Percentiles rank a stretch among this genome's conserved stretches.
Evolutionary conservation across 345 rosid genomes (phyloP).

Genomic region (Anastatica hierochuntica): DNA sequence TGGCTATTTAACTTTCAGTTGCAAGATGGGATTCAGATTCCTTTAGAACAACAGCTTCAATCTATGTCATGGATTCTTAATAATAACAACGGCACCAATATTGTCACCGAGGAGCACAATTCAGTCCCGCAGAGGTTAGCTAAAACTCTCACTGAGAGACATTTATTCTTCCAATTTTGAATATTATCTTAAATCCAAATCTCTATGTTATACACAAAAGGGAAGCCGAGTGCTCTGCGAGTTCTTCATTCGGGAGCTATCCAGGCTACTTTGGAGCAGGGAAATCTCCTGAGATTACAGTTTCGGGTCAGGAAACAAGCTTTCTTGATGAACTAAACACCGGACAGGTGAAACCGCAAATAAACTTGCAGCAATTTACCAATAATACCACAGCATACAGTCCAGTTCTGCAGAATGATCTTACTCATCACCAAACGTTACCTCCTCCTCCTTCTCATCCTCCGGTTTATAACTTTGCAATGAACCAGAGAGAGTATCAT

Average conservation of each 20-base stretch:
- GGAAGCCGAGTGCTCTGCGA: constrained; percentile 65
- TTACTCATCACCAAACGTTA: constrained; percentile 36
- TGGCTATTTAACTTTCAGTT: constrained; percentile 31
- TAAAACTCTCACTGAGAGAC: not conserved
- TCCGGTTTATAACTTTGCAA: constrained; percentile 38
- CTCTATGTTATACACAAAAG: constrained; percentile 19
- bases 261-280: constrained; percentile 53
- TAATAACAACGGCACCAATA: constrained; percentile 32
- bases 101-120: constrained; percentile 45
- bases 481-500: constrained; percentile 43
- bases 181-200: not conserved
- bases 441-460: constrained; percentile 23
- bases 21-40: constrained; percentile 45
- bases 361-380: constrained; percentile 27
- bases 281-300: constrained; percentile 52
- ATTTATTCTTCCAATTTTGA: not conserved
- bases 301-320: constrained; percentile 52
- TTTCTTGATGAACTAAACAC: constrained; percentile 50
- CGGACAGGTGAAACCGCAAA: constrained; percentile 33
- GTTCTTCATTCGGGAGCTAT: constrained; percentile 66
- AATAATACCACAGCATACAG: constrained; percentile 31
- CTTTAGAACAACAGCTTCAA: constrained; percentile 59
- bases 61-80: constrained; percentile 49
- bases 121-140: constrained; percentile 42
- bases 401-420: constrained; percentile 36